Evolutionary conservation across 2,329 filamentous ascomycete genomes (phyloP).

Genomic region (Aspergillus terreus): DNA sequence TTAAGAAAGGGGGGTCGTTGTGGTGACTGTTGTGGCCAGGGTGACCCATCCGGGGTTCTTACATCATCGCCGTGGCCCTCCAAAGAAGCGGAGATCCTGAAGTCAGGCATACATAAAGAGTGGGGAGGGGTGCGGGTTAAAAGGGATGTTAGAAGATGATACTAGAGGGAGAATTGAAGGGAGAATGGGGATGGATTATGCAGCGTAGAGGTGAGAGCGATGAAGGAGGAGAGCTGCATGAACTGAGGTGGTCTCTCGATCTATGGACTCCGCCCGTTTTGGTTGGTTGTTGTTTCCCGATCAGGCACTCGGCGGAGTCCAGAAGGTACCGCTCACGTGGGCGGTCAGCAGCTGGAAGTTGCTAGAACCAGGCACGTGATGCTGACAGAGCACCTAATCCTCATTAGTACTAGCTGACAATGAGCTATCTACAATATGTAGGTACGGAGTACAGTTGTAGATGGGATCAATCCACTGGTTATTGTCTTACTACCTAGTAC

Average conservation of each 20-base stretch:
- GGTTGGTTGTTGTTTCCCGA: neutral
- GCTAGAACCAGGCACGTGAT: neutral
- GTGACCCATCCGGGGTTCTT: slow-evolving; percentile 36
- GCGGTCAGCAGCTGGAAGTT: neutral
- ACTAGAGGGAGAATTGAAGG: neutral
- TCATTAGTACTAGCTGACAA: neutral
- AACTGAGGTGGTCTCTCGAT: no score
- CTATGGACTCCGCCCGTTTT: no score
- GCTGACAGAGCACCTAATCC: neutral
- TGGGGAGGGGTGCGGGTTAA: neutral
- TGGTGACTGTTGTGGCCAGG: slow-evolving; percentile 11
- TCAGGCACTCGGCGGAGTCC: neutral
- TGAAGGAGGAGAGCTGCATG: no score
- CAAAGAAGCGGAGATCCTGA: slow-evolving; percentile 89
- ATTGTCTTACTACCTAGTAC: no score
- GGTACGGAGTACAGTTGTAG: no score
- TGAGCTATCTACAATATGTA: neutral
- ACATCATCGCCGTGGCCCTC: slow-evolving; percentile 92
- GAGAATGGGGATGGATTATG: neutral
- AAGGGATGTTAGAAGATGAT: neutral
- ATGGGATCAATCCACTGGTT: no score
- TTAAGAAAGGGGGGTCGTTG: neutral
- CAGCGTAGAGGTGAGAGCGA: neutral
- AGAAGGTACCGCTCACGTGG: neutral
- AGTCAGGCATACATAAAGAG: slow-evolving; percentile 64